These are phyloP conservation scores for Vigna radiata DNA, from an alignment of 306 rosid genomes.

Conservation along the genomic window DNA sequence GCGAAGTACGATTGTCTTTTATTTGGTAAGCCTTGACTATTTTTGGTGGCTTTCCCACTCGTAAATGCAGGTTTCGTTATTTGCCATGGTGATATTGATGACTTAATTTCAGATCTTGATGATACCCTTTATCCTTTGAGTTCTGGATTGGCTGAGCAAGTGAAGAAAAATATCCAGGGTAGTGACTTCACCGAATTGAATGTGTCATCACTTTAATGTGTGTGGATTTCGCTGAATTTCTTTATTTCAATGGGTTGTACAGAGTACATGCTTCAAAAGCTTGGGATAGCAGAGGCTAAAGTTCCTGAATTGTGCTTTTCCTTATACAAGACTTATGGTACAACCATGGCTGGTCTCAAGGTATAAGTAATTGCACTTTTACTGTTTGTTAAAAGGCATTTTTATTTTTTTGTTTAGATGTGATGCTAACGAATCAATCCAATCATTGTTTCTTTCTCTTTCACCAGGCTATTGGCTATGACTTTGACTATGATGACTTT, in stretches of 20 bases:
- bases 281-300: constrained; percentile 61
- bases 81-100: background rate
- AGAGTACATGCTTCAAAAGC: constrained; percentile 81
- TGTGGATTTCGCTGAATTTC: constrained; percentile 3
- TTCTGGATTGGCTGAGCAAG: constrained; percentile 67
- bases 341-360: constrained; percentile 94
- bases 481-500: constrained; percentile 79
- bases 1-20: constrained; percentile 73
- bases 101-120: constrained; percentile 77
- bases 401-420: background rate
- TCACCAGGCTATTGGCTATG: constrained; percentile 78
- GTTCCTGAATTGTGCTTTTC: constrained; percentile 69
- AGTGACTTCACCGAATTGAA: background rate
- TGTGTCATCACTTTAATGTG: background rate
- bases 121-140: constrained; percentile 87
- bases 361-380: constrained; percentile 47
- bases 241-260: constrained; percentile 19
- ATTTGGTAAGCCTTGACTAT: constrained; percentile 60
- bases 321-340: constrained; percentile 78
- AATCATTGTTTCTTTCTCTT: constrained; percentile 37
- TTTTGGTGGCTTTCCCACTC: background rate
- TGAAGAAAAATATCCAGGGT: constrained; percentile 78
- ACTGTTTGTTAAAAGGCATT: background rate
- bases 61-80: constrained; percentile 3
- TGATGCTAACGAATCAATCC: constrained; percentile 13